phyloP scores from a whole-genome alignment of 495 filamentous ascomycete species.

The Aspergillus baeticus region DNA sequence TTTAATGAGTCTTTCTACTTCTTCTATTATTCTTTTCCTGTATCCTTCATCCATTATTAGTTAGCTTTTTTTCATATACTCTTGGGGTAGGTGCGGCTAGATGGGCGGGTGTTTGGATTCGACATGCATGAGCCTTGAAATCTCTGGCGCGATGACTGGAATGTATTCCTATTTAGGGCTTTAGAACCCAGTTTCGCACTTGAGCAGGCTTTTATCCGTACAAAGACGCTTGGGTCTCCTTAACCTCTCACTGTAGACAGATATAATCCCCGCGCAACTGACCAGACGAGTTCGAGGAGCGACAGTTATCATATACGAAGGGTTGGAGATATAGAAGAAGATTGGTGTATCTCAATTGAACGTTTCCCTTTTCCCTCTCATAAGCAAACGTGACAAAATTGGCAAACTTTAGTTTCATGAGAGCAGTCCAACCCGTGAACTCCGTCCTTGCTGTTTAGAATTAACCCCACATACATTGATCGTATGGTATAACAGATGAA shows the following conservation, averaged over 20 bases:
- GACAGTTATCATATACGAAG: too few relatives aligned
- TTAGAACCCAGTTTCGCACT: not conserved
- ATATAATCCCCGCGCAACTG: too few relatives aligned
- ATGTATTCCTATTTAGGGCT: conserved; percentile 2
- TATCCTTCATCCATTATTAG: conserved; percentile 1
- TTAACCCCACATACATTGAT: conserved; percentile 15
- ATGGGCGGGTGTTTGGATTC: conserved; percentile 5
- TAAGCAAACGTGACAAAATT: conserved; percentile 25
- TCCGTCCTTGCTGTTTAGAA: conserved; percentile 40
- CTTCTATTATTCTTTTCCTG: conserved; percentile 14
- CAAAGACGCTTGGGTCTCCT: too few relatives aligned
- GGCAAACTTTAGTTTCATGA: conserved; percentile 35
- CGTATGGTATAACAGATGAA: conserved; percentile 22
- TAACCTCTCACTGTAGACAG: too few relatives aligned
- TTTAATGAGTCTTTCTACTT: not conserved
- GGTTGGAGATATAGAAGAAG: too few relatives aligned
- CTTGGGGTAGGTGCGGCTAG: conserved; percentile 8
- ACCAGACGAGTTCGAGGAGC: too few relatives aligned
- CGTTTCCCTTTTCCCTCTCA: conserved; percentile 19
- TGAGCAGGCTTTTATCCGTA: too few relatives aligned
- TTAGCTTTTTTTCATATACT: conserved; percentile 4
- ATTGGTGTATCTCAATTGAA: not conserved
- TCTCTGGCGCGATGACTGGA: conserved; percentile 13
- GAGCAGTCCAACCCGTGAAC: conserved; percentile 43
- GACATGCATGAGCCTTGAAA: conserved; percentile 8